phyloP scores from a whole-genome alignment of 139 green algal species.

The Gonium pectorale region DNA sequence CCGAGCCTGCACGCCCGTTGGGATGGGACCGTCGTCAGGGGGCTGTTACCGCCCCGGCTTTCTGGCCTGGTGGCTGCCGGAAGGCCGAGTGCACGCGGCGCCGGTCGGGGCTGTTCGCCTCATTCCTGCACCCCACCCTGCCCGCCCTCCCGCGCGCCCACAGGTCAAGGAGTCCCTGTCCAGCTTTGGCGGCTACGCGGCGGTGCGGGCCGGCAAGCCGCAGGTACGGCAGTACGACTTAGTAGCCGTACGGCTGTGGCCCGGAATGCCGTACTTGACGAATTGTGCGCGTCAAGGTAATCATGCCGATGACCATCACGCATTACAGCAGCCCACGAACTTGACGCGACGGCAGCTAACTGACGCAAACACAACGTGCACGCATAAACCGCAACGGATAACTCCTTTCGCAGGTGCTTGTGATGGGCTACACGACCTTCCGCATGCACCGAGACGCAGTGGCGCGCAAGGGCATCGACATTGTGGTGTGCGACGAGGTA shows the following conservation, averaged over 20 bases:
- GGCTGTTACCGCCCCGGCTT: too few species aligned
- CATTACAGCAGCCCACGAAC: too few species aligned
- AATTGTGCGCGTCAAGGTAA: too few species aligned
- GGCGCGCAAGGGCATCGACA: conserved; percentile 45
- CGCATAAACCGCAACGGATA: too few species aligned
- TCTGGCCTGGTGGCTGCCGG: too few species aligned
- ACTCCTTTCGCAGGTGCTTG: conserved; percentile 44
- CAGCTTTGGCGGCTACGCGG: conserved; percentile 28
- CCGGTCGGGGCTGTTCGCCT: too few species aligned
- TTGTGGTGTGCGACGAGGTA: conserved; percentile 65
- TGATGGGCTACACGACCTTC: conserved; percentile 56
- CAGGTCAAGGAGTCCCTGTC: conserved; percentile 63
- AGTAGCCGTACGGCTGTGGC: background rate
- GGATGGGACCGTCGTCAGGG: too few species aligned
- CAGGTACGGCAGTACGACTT: background rate
- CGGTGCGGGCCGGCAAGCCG: conserved; percentile 30
- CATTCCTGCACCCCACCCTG: too few species aligned
- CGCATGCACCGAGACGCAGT: conserved; percentile 47
- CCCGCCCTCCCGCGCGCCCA: background rate
- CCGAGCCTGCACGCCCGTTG: too few species aligned
- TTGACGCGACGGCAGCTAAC: too few species aligned
- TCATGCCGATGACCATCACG: too few species aligned
- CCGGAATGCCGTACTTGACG: background rate
- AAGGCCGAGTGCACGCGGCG: too few species aligned
- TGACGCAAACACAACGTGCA: background rate